A percentile compares a stretch with the other conserved stretches of the same genome.
Conservation (phyloP, 768 basidiomycete species). For the Hygrophorus russula region DNA sequence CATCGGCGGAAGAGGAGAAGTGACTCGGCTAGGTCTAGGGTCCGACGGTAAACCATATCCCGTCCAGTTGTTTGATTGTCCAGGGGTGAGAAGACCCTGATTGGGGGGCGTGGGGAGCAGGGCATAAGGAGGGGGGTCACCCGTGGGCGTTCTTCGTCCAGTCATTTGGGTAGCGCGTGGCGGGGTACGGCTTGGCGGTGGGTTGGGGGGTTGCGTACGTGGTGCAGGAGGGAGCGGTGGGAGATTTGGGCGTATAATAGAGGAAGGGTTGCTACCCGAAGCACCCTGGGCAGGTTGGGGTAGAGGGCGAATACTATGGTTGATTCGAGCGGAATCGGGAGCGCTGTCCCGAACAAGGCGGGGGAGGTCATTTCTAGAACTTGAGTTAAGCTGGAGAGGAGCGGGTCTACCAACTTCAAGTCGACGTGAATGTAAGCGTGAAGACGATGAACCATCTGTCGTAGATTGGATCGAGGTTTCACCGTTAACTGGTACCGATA, state of each 20-base stretch:
- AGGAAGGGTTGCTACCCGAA: conserved; percentile 20
- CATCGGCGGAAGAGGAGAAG: conserved; percentile 29
- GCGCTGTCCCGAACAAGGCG: conserved; percentile 54
- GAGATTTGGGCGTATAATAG: conserved; percentile 39
- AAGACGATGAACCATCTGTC: not conserved
- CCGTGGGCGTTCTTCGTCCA: conserved; percentile 44
- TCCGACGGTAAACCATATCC: conserved; percentile 49
- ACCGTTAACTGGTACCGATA: too few species aligned
- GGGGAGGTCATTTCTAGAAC: conserved; percentile 53
- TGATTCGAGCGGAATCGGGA: conserved; percentile 43
- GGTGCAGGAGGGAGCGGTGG: conserved; percentile 66
- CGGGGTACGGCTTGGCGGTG: conserved; percentile 28
- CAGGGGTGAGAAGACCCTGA: conserved; percentile 32
- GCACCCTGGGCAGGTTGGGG: conserved; percentile 32
- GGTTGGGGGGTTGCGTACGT: conserved; percentile 50
- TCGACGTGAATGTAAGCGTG: conserved; percentile 10
- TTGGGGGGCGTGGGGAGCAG: conserved; percentile 30
- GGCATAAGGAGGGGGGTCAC: conserved; percentile 37
- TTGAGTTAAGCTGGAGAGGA: conserved; percentile 61
- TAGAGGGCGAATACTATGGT: conserved; percentile 31
- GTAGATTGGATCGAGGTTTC: not conserved
- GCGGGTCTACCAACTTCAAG: conserved; percentile 56
- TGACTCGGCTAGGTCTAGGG: conserved; percentile 43
- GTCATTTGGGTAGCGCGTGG: conserved; percentile 21
- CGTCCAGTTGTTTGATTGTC: conserved; percentile 24